Evolutionary conservation across 306 rosid species (phyloP).

Genomic region (Amphicarpaea edgeworthii): DNA sequence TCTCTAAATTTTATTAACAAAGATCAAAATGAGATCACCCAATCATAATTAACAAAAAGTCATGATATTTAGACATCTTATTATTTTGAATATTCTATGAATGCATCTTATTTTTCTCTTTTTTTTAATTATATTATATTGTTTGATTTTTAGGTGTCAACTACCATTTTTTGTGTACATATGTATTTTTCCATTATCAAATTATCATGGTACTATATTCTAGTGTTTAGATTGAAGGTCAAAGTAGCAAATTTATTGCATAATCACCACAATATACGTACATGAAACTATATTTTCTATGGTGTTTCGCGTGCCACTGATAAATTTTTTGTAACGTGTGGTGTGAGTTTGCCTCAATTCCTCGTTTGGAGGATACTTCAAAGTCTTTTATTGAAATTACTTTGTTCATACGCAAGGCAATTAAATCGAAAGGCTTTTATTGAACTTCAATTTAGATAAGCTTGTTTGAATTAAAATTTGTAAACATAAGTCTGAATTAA

Average conservation of each 20-base stretch:
- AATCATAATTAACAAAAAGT: too few relatives aligned
- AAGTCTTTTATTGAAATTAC: neutral
- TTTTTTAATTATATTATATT: too few relatives aligned
- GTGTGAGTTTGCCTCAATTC: neutral
- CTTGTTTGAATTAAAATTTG: too few relatives aligned
- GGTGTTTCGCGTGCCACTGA: neutral
- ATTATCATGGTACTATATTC: too few relatives aligned
- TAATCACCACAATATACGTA: neutral
- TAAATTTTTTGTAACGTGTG: neutral
- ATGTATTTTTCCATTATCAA: too few relatives aligned
- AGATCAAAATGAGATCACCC: neutral
- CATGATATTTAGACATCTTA: too few relatives aligned
- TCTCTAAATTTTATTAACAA: neutral
- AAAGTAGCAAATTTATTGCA: neutral
- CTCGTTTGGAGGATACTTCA: neutral
- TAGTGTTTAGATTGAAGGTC: neutral
- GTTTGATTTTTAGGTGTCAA: too few relatives aligned
- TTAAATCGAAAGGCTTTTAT: neutral
- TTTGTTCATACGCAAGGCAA: neutral
- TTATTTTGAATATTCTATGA: too few relatives aligned
- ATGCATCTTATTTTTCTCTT: too few relatives aligned
- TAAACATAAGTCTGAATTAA: too few relatives aligned
- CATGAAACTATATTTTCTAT: neutral
- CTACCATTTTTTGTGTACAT: too few relatives aligned
- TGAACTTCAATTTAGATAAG: too few relatives aligned